Evolutionary conservation across 179 eudicot genomes (phyloP).

Genomic region (Monotropa hypopitys): DNA sequence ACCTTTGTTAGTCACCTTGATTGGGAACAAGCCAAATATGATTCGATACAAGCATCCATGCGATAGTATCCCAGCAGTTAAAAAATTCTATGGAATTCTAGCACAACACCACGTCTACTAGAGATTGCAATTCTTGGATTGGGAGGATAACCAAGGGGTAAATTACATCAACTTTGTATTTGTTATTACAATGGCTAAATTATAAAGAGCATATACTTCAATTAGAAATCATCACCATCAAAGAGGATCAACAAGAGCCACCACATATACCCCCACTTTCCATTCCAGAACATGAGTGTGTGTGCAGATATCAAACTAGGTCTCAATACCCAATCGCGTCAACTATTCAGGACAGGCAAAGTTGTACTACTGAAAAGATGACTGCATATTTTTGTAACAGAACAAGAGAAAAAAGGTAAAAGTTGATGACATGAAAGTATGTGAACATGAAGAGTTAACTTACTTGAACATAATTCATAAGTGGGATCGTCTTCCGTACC

Average conservation of each 20-base stretch:
- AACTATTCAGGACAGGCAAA: background rate
- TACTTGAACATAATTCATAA: conserved; percentile 95
- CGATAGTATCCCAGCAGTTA: too few relatives aligned
- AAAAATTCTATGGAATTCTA: too few relatives aligned
- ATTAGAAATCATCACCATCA: background rate
- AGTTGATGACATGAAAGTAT: background rate
- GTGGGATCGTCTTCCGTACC: conserved; percentile 81
- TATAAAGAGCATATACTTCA: background rate
- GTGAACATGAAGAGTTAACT: conserved; percentile 16
- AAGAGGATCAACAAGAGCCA: background rate
- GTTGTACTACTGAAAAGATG: background rate
- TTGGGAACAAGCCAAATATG: background rate
- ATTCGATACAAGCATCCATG: background rate
- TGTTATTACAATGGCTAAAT: background rate
- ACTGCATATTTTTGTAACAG: conserved; percentile 2
- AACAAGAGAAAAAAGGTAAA: background rate
- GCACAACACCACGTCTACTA: too few relatives aligned
- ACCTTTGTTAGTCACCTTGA: background rate
- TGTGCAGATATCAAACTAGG: background rate
- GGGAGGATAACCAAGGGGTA: background rate
- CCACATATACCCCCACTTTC: background rate
- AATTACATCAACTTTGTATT: background rate
- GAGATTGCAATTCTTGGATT: too few relatives aligned
- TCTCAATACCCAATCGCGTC: background rate
- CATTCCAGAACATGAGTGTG: background rate